phyloP scores from a whole-genome alignment of 2,329 filamentous ascomycete species.

The Remersonia thermophila region DNA sequence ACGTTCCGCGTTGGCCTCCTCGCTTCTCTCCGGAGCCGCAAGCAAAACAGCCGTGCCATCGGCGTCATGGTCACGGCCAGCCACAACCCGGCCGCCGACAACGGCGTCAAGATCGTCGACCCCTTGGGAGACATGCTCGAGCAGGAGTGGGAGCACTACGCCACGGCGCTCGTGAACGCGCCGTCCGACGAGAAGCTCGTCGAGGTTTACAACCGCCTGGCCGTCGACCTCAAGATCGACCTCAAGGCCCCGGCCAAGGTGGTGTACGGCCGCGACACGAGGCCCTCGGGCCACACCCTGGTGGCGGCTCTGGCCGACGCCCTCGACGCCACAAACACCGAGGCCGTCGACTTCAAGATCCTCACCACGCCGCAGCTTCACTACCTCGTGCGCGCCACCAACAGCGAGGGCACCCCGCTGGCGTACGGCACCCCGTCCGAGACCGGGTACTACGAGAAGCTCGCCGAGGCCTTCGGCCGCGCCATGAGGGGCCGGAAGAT shows the following conservation, averaged over 20 bases:
- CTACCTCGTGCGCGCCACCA: slow-evolving; percentile 88
- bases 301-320: slow-evolving; percentile 69
- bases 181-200: slow-evolving; percentile 61
- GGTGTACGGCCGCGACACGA: slow-evolving; percentile 83
- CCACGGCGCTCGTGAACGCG: slow-evolving; percentile 81
- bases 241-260: slow-evolving; percentile 60
- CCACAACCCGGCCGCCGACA: slow-evolving; percentile 82
- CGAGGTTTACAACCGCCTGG: slow-evolving; percentile 63
- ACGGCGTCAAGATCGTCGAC: slow-evolving; percentile 92
- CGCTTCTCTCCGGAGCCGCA: slow-evolving; percentile 77
- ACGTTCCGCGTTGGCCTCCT: slow-evolving; percentile 86
- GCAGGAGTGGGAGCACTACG: slow-evolving; percentile 85
- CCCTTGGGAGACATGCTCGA: slow-evolving; percentile 97
- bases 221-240: slow-evolving; percentile 65
- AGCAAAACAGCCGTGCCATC: slow-evolving; percentile 80
- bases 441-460: slow-evolving; percentile 89
- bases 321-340: slow-evolving; percentile 60
- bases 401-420: slow-evolving; percentile 77
- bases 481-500: slow-evolving; percentile 69
- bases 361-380: slow-evolving; percentile 96
- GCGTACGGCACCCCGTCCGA: slow-evolving; percentile 85
- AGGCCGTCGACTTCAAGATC: slow-evolving; percentile 75
- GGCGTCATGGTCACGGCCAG: slow-evolving; percentile 95
- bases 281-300: slow-evolving; percentile 78
- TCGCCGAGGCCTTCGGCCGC: slow-evolving; percentile 69